A percentile compares a stretch with the other conserved stretches of the same genome.
phyloP scores from a whole-genome alignment of 2,329 filamentous ascomycete genomes.

The Scedosporium boydii region DNA sequence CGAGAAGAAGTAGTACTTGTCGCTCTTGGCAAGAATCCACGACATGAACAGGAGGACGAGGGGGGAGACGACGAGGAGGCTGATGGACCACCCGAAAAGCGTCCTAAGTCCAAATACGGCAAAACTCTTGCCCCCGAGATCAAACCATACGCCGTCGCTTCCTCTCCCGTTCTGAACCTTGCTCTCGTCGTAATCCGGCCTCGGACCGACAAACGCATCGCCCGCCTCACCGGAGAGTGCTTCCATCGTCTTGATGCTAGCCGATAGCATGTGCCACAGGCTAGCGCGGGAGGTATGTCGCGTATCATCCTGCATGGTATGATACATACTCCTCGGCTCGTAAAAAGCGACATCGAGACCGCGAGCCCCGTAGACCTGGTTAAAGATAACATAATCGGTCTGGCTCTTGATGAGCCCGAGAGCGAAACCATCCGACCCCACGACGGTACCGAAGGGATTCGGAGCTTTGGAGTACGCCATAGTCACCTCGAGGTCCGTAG shows the following conservation, averaged over 20 bases:
- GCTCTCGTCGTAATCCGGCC: slow-evolving; percentile 43
- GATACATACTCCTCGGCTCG: slow-evolving; percentile 75
- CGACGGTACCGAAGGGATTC: slow-evolving; percentile 74
- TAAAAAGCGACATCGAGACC: slow-evolving; percentile 91
- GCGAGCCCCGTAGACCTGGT: slow-evolving; percentile 66
- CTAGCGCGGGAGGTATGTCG: slow-evolving; percentile 62
- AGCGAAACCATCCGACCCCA: slow-evolving; percentile 78
- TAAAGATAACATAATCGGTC: slow-evolving; percentile 84
- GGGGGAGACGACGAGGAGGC: slow-evolving; percentile 71
- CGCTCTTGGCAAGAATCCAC: slow-evolving; percentile 56
- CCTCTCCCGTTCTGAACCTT: slow-evolving; percentile 59
- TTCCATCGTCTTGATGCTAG: slow-evolving; percentile 64
- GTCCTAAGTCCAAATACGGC: slow-evolving; percentile 71
- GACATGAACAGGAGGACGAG: slow-evolving; percentile 61
- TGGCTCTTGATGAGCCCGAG: slow-evolving; percentile 69
- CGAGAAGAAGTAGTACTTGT: slow-evolving; percentile 85
- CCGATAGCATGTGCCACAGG: slow-evolving; percentile 93
- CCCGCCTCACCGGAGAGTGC: slow-evolving; percentile 60
- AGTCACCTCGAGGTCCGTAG: slow-evolving; percentile 79
- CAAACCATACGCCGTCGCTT: slow-evolving; percentile 80
- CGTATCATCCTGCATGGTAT: slow-evolving; percentile 81
- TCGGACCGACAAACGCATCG: slow-evolving; percentile 52
- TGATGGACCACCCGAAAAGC: slow-evolving; percentile 80
- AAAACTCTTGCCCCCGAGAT: slow-evolving; percentile 73
- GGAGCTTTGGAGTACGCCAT: slow-evolving; percentile 61